phyloP scores from a whole-genome alignment of 352 stramenopile species.

The Peronospora destructor region DNA sequence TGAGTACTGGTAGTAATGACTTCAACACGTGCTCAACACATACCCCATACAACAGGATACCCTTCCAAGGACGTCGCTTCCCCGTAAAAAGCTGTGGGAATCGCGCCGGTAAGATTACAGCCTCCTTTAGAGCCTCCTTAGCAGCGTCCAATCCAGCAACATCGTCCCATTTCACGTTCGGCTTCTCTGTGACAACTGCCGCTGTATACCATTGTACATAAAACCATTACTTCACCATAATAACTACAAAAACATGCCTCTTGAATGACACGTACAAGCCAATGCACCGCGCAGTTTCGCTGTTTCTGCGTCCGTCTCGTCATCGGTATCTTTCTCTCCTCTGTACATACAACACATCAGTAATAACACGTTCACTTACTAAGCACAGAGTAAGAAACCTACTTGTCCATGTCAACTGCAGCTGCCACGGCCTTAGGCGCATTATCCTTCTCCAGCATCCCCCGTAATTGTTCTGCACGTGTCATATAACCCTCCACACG shows the following conservation, averaged over 20 bases:
- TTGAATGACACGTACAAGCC: conserved; percentile 49
- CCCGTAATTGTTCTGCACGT: conserved; percentile 79
- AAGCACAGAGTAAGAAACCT: not conserved
- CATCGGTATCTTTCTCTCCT: conserved; percentile 77
- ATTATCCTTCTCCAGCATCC: conserved; percentile 64
- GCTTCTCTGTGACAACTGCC: conserved; percentile 83
- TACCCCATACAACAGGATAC: conserved; percentile 97
- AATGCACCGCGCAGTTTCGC: conserved; percentile 94
- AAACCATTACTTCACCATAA: conserved; percentile 1
- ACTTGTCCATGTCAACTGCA: conserved; percentile 74
- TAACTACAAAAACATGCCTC: not conserved
- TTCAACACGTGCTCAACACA: conserved; percentile 21
- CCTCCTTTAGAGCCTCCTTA: conserved; percentile 98
- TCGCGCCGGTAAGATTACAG: conserved; percentile 92
- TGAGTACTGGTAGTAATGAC: not conserved
- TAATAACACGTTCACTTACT: not conserved
- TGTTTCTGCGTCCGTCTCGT: conserved; percentile 91
- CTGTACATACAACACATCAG: conserved; percentile 21
- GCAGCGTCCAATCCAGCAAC: conserved; percentile 94
- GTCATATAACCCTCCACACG: conserved; percentile 88
- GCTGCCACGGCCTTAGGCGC: conserved; percentile 50
- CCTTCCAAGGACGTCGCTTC: conserved; percentile 89
- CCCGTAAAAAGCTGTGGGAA: conserved; percentile 97
- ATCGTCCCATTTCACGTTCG: conserved; percentile 95
- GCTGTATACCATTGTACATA: conserved; percentile 32